Percentiles rank a stretch among this genome's conserved stretches.
Conservation (phyloP, 768 basidiomycete genomes). For the Termitomyces eurrhizus region DNA sequence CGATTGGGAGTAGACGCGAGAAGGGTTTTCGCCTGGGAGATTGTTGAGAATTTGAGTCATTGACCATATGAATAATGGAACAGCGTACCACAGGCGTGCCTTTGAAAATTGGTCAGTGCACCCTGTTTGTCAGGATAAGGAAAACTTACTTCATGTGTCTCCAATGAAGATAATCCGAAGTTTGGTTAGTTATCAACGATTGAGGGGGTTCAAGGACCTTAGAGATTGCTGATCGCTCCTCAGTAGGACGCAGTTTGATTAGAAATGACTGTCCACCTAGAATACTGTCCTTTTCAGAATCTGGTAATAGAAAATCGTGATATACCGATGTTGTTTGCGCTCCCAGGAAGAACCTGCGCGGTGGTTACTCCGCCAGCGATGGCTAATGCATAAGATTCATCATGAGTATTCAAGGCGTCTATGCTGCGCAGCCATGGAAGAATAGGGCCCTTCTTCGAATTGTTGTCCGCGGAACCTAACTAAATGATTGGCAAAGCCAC, state of each 20-base stretch:
- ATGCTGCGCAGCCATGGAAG: conserved; percentile 65
- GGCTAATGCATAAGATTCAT: conserved; percentile 51
- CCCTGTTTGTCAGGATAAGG: background rate
- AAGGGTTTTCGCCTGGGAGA: conserved; percentile 54
- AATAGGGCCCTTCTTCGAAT: conserved; percentile 49
- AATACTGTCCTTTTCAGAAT: background rate
- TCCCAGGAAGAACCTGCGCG: conserved; percentile 72
- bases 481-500: background rate
- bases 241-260: conserved; percentile 71
- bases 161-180: conserved; percentile 45
- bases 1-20: conserved; percentile 37
- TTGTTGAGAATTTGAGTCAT: background rate
- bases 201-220: conserved; percentile 75
- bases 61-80: conserved; percentile 5
- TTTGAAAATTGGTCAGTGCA: conserved; percentile 17
- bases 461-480: conserved; percentile 46
- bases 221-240: conserved; percentile 62
- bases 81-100: conserved; percentile 58
- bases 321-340: conserved; percentile 55
- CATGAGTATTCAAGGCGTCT: conserved; percentile 75
- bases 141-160: conserved; percentile 68
- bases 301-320: background rate
- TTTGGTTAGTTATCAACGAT: conserved; percentile 36
- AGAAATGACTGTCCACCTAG: conserved; percentile 74
- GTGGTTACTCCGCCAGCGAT: conserved; percentile 74